Evolutionary conservation across 225 moss, liverwort and hornwort species (phyloP), one percentile per base, ranked within the genome.

Genomic region (Marchantia polymorpha): DNA sequence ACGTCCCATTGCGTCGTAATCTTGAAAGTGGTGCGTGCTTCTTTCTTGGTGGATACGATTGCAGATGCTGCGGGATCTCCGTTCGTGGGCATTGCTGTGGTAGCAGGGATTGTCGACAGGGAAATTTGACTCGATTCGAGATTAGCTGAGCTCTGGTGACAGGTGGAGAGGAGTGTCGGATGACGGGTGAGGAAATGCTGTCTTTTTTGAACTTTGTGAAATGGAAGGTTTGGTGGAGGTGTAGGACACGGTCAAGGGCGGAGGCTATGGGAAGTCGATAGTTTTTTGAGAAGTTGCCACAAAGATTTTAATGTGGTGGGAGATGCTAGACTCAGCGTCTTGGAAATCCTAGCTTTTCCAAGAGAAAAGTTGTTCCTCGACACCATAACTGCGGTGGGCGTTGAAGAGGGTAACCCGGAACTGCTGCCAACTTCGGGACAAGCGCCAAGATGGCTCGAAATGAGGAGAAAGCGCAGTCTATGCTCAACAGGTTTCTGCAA

Each of bases 401-500:
- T 53, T 73, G 26, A 27, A 50, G 25, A 53, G 39, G 71, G 15
- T n/a, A 51, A 52, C 19, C 10, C 47, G 46, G 0, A 30, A 69
- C 46, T 2, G 3, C 10, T 17, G 11, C 50, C 20, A 54, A 27
- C 15, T 54, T 19, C 49, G 0, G 23, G 7, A 23, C 11, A 14
- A 55, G 12, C 53, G 26, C 10, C 27, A 78, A 77, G 69, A 99
- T 95, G 99, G 95, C 93, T 79, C 95, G 93, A 76, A 95, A 99
- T 99, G 95, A 99, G 78, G 99, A 95, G 91, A 99, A 99, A 87
- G 99, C 99, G 88, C 99, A 95, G 93, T 99, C 99, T 74, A 99
- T 99, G 95, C 83, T 95, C 51, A 95, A 95, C 70, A 91, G 95
- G 82, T 99, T 95, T 69, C 73, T 99, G 74, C 91, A 93, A 64